Base-by-base conservation (phyloP, 306 rosid species). In the Myrica gale region DNA sequence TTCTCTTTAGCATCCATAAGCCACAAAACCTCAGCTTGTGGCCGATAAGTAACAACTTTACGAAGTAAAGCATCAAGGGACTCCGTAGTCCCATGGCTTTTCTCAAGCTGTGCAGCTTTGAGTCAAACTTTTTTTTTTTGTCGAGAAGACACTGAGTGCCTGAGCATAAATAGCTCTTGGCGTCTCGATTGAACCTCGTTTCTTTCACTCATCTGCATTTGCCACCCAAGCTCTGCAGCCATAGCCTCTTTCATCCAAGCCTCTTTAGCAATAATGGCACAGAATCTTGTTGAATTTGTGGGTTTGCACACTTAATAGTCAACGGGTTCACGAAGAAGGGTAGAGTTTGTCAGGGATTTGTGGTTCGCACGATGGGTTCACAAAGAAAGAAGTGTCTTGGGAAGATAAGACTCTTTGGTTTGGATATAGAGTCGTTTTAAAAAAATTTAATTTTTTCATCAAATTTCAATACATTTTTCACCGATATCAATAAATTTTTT, bases 1-100 rank as follows among this genome's bases (percentile, higher is more conserved):
- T 93, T 93, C 87, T 89, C 98, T 84, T 91, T 93, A 16, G 98
- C 98, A 73, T 96, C 96, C 98, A 93, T 93, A 80, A 93, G 98
- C 98, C 98, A 93, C 56, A 93, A 82, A 68, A 93, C 98, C 82
- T 93, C 97, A 73, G 98, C 98, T 84, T 93, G 98, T 16, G 98
- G 98, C 50, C 96, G 76, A 73, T 93, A 93, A 7, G 90, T 88
- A 74, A 93, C 98, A 0, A 95, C 98, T 81, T 87, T 93, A 43
- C 91, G 89, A 75, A 89, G 97, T 65, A 93, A 86, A 65, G 96
- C 90, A 78, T 93, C 98, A 55, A 93, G 93, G 61, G 98, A 91
- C 78, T 91, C 98, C 85, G 90, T 81, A 15, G 97, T 89, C 54
- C 97, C 98, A 62, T 93, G 96, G 74, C 97, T 93, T 87, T 91